phyloP scores from a whole-genome alignment of 2,329 filamentous ascomycete species.

The Aspergillus proliferans region DNA sequence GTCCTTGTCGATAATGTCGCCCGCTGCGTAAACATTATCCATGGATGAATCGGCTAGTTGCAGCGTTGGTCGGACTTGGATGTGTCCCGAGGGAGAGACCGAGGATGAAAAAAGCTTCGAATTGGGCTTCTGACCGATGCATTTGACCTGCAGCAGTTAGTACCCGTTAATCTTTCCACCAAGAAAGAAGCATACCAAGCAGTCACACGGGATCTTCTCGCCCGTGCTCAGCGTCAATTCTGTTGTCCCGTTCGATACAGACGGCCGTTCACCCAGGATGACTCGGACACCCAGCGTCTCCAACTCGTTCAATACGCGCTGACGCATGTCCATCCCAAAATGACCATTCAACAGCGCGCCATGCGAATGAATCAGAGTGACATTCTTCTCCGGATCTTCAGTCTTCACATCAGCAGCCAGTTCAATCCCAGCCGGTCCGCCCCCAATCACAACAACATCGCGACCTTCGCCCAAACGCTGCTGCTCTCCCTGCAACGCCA shows the following conservation, averaged over 20 bases:
- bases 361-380: constrained; percentile 55
- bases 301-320: constrained; percentile 37
- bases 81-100: constrained; percentile 45
- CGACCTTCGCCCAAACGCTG: constrained; percentile 37
- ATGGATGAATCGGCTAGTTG: constrained; percentile 48
- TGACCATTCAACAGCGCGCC: constrained; percentile 47
- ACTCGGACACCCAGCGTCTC: constrained; percentile 45
- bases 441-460: constrained; percentile 50
- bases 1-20: constrained; percentile 55
- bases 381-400: constrained; percentile 50
- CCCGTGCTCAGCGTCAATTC: constrained; percentile 35
- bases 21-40: constrained; percentile 56
- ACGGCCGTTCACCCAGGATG: constrained; percentile 47
- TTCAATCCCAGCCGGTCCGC: constrained; percentile 58
- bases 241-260: constrained; percentile 29
- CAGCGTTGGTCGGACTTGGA: constrained; percentile 51
- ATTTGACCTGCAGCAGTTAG: constrained; percentile 45
- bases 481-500: constrained; percentile 44
- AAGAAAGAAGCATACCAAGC: constrained; percentile 36
- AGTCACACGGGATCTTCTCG: constrained; percentile 44
- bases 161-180: neutral
- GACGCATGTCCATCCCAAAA: constrained; percentile 41
- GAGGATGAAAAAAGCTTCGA: constrained; percentile 43
- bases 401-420: constrained; percentile 55
- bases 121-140: constrained; percentile 55